Base-by-base conservation (phyloP, 2,329 filamentous ascomycete genomes). In the Decorospora gaudefroyi region DNA sequence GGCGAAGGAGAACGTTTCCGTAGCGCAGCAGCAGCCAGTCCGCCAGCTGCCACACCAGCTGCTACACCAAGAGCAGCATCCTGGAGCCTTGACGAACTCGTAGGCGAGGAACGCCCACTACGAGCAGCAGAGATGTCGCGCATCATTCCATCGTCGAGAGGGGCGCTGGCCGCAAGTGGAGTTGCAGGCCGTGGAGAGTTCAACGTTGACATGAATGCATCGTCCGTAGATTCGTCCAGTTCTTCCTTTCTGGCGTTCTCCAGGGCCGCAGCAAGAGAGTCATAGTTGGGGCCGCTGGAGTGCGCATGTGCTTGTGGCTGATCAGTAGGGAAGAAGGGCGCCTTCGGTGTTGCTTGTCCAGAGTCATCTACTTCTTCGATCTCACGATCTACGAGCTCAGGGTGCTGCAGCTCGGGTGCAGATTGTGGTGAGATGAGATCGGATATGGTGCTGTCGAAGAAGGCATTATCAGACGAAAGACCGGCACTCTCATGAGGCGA, bases 301-400 rank as follows among this genome's bases (percentile, higher is more conserved):
- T 46, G 12, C 8, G 48, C 45, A 4, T 33, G 28, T 4, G 27
- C 27, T 15, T 28, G 11, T 21, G 39, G 42, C 5, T 35, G 31
- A 26, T 51, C 59, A 31, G 69, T 42, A 10, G 71, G 64, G 37
- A 78, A 79, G 7, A 74, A 68, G 12, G 75, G 77, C 4, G 84
- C 84, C 49, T 82, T 87, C 1, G 87, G 87, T 1, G 87, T 90
- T 0, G 79, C 78, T 60, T 88, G 81, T 53, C 83, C 75, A 4
- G 85, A 88, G 30, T 77, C 84, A 6, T 83, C 71, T 18, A 78
- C 62, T 35, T 84, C 79, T 13, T 57, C 49, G 6, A 53, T 60
- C 3, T 70, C 64, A 1, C 61, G 53, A 13, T 67, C 44, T 6
- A 36, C 44, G 34, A 62, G 55, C 48, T 65, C 62, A 16, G 53